Base-by-base conservation (phyloP, 306 rosid genomes). In the Cicer bijugum region DNA sequence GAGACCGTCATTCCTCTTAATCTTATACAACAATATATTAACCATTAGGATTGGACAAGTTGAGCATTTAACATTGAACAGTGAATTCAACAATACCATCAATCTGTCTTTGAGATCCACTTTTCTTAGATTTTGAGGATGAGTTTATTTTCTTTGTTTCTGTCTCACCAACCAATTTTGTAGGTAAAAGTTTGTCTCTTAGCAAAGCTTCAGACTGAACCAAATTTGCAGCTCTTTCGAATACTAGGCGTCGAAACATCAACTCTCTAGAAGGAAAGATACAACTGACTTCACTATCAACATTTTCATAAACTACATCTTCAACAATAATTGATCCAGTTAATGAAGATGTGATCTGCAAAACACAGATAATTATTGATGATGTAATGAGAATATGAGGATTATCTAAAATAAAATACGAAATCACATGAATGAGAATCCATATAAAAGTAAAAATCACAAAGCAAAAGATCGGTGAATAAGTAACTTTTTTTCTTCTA, bases 151-250 rank as follows among this genome's bases (percentile, higher is more conserved):
- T 91, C 88, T 86, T 87, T 87, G 67, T 72, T 74, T 74, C 83
- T 60, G 57, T 52, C 75, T 84, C 85, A 77, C 83, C 79, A 80
- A 79, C 70, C 62, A 68, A 46, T 74, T 76, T 83, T 50, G 72
- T 73, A 63, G 75, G 52, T 56, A 72, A 75, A 42, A 46, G 79
- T 84, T 86, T 89, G 68, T 57, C 86, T 43, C 43, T 85, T 46
- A 93, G 79, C 73, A 93, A 65, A 85, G 92, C 96, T 87, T 93
- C 98, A 59, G 98, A 93, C 88, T 93, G 98, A 80, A 93, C 98
- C 66, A 93, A 84, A 80, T 86, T 86, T 62, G 82, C 90, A 72
- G 96, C 89, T 83, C 98, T 86, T 85, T 91, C 91, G 56, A 93
- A 93, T 60, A 93, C 81, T 55, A 93, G 96, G 59, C 98, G 97